These are phyloP conservation scores for Cystoderma amianthinum DNA, from an alignment of 768 basidiomycete genomes.

Conservation along the genomic window DNA sequence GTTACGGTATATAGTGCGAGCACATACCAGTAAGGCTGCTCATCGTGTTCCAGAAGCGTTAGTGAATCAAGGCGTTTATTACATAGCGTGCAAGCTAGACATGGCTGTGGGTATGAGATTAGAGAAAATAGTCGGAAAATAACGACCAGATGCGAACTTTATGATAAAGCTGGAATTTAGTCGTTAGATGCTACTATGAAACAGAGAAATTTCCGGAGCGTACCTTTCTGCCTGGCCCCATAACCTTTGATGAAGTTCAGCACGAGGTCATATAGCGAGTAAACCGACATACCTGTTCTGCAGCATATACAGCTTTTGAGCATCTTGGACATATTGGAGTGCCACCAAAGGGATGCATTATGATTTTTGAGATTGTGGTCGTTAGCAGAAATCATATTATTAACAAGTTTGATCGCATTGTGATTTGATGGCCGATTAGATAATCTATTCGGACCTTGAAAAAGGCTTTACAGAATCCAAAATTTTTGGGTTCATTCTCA, in stretches of 20 bases:
- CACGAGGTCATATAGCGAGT: background rate
- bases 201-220: conserved; percentile 12
- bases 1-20: background rate
- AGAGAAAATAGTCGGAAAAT: background rate
- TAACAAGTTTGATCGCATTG: too few relatives aligned
- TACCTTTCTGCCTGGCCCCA: conserved; percentile 89
- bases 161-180: conserved; percentile 58
- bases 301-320: conserved; percentile 74
- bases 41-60: conserved; percentile 76
- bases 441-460: conserved; percentile 26
- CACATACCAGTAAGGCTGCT: conserved; percentile 52
- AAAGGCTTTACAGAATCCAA: conserved; percentile 14
- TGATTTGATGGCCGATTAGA: conserved; percentile 18
- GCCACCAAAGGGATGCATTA: conserved; percentile 70
- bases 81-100: conserved; percentile 72
- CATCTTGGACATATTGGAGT: conserved; percentile 71
- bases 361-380: conserved; percentile 1
- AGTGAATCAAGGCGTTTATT: conserved; percentile 74
- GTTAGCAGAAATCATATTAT: too few relatives aligned
- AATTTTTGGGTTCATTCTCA: conserved; percentile 20
- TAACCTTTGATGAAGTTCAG: conserved; percentile 40
- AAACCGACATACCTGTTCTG: conserved; percentile 62
- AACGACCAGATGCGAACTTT: conserved; percentile 42
- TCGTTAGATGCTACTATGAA: conserved; percentile 2
- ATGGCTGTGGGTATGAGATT: conserved; percentile 41